Conservation (phyloP, 306 rosid species). For the Dryas octopetala region DNA sequence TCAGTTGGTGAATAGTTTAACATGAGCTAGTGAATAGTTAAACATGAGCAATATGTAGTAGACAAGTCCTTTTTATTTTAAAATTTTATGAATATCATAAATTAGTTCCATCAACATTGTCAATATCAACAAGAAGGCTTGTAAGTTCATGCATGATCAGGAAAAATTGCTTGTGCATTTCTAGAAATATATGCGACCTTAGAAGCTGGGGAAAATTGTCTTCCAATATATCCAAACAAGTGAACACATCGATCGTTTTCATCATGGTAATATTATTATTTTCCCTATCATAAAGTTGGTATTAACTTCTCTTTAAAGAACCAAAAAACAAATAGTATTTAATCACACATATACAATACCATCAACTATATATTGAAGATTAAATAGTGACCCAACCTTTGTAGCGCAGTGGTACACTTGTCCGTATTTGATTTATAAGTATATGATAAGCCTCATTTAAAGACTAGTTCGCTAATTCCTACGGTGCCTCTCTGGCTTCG, state of each 20-base stretch:
- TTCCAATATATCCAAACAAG: background rate
- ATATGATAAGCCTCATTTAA: too few species aligned
- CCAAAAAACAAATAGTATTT: too few species aligned
- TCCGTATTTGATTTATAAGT: too few species aligned
- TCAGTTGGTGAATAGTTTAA: background rate
- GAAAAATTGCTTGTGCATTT: constrained; percentile 14
- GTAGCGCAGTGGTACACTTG: too few species aligned
- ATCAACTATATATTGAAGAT: too few species aligned
- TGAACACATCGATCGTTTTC: background rate
- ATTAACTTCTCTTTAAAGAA: too few species aligned
- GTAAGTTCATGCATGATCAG: background rate
- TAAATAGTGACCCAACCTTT: too few species aligned
- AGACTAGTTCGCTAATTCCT: too few species aligned
- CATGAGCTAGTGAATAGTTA: background rate
- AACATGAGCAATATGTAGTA: background rate
- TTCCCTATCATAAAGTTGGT: too few species aligned
- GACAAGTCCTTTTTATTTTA: background rate
- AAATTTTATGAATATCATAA: background rate
- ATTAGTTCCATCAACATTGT: background rate
- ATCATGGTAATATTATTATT: background rate
- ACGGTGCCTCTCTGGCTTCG: too few species aligned
- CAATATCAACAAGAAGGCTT: background rate
- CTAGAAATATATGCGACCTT: background rate
- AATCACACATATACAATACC: too few species aligned
- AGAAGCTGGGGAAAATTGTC: background rate